phyloP scores from a whole-genome alignment of 2,329 filamentous ascomycete species.

The Domatiomyces globalis region DNA sequence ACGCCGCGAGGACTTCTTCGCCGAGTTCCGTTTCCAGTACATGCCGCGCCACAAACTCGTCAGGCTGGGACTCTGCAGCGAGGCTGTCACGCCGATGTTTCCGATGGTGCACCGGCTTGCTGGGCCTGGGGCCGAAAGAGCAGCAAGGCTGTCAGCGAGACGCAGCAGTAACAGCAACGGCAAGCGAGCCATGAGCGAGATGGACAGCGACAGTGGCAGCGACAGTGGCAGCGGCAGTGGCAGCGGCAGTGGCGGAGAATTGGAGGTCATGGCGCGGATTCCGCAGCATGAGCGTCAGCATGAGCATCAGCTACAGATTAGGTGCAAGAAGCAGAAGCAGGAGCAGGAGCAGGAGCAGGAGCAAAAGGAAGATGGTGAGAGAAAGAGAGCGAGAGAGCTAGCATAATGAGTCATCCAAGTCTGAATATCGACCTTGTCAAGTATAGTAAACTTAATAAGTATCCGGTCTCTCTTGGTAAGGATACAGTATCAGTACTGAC shows the following conservation, averaged over 20 bases:
- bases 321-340: background rate
- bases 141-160: background rate
- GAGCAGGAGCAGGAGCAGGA: background rate
- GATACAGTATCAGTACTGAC: no score
- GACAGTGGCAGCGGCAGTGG: background rate
- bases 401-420: no score
- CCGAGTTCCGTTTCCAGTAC: slow-evolving; percentile 8
- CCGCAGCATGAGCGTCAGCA: background rate
- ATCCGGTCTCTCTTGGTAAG: no score
- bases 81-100: slow-evolving; percentile 43
- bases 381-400: no score
- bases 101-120: background rate
- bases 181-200: background rate
- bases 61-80: slow-evolving; percentile 85
- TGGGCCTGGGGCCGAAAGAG: background rate
- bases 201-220: no score
- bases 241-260: background rate
- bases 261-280: background rate
- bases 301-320: background rate
- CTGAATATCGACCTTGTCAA: no score
- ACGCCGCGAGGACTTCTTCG: slow-evolving; percentile 5
- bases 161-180: background rate
- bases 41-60: slow-evolving; percentile 23
- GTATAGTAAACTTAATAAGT: no score
- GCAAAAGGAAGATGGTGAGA: background rate